A percentile compares a stretch with the other conserved stretches of the same genome.
Evolutionary conservation across 257 asterid species (phyloP).

Genomic region (Solanum sejunctum): DNA sequence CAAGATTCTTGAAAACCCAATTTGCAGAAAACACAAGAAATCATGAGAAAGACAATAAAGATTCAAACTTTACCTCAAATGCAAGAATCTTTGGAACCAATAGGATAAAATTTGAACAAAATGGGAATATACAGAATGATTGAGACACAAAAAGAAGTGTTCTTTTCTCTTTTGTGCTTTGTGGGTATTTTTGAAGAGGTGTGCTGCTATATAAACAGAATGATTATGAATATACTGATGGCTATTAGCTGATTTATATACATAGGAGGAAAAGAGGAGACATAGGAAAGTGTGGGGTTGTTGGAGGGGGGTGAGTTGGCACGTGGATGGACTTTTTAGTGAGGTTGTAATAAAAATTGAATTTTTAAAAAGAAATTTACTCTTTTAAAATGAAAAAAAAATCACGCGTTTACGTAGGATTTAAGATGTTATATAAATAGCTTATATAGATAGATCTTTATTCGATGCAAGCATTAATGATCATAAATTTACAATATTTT

Average conservation of each 20-base stretch:
- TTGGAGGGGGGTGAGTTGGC: constrained; percentile 1
- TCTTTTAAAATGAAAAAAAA: background rate
- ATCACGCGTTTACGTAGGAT: fast-evolving
- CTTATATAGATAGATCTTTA: too few species aligned
- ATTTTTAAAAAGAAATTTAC: background rate
- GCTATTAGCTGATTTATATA: background rate
- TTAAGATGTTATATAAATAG: too few species aligned
- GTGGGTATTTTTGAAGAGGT: background rate
- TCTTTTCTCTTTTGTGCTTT: background rate
- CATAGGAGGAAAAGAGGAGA: background rate
- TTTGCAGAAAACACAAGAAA: background rate
- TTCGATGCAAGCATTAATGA: background rate
- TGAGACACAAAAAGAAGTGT: background rate
- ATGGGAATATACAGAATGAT: background rate
- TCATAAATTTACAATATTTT: too few species aligned
- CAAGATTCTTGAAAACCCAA: background rate
- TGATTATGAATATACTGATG: background rate
- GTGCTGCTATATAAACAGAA: background rate
- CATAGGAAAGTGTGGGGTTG: background rate
- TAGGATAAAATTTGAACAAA: background rate
- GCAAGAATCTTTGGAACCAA: background rate
- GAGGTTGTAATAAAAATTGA: background rate
- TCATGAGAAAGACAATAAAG: background rate
- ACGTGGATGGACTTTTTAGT: constrained; percentile 41
- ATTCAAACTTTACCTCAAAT: constrained; percentile 11